Percentiles rank a stretch among this genome's conserved stretches.
These are phyloP conservation scores for Cubamyces sp. DNA, from an alignment of 768 basidiomycete species.

Conservation along the genomic window DNA sequence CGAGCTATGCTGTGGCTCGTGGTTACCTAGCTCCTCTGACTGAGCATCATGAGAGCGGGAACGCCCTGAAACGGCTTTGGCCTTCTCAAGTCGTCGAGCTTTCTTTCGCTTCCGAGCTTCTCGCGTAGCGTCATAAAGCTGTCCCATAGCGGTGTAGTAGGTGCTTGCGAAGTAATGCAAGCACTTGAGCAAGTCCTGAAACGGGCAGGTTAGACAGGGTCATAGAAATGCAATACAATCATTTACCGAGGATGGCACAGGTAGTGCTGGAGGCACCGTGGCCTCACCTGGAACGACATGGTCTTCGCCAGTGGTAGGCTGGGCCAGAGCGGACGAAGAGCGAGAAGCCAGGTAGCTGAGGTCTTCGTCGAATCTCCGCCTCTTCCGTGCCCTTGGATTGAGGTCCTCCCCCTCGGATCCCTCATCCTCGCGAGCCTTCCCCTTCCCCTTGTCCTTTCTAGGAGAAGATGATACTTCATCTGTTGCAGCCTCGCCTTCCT, in stretches of 20 bases:
- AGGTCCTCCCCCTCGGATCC: slow-evolving; percentile 19
- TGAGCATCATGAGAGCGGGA: slow-evolving; percentile 6
- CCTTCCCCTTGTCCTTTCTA: slow-evolving; percentile 33
- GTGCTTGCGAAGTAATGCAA: slow-evolving; percentile 54
- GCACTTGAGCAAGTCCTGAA: slow-evolving; percentile 54
- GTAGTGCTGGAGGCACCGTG: slow-evolving; percentile 21
- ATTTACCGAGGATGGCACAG: slow-evolving; percentile 56
- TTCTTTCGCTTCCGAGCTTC: slow-evolving; percentile 27
- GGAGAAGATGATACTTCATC: slow-evolving; percentile 23
- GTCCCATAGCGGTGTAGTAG: slow-evolving; percentile 66
- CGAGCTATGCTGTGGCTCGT: slow-evolving; percentile 22
- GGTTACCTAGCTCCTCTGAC: slow-evolving; percentile 10
- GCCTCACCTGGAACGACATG: neutral
- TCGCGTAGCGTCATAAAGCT: slow-evolving; percentile 55
- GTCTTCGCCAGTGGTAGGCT: neutral
- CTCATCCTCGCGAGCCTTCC: slow-evolving; percentile 22
- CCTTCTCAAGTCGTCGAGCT: slow-evolving; percentile 48
- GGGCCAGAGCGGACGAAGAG: slow-evolving; percentile 2
- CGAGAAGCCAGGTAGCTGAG: slow-evolving; percentile 57
- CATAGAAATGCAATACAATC: neutral
- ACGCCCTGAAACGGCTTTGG: slow-evolving; percentile 30
- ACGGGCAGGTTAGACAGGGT: slow-evolving; percentile 5
- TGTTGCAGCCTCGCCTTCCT: slow-evolving; percentile 33
- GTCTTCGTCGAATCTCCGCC: slow-evolving; percentile 50
- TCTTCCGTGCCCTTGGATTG: slow-evolving; percentile 41